Percentiles rank a stretch among this genome's conserved stretches.
Conservation (phyloP, 2,329 filamentous ascomycete species). For the Diaporthe aspalathi region DNA sequence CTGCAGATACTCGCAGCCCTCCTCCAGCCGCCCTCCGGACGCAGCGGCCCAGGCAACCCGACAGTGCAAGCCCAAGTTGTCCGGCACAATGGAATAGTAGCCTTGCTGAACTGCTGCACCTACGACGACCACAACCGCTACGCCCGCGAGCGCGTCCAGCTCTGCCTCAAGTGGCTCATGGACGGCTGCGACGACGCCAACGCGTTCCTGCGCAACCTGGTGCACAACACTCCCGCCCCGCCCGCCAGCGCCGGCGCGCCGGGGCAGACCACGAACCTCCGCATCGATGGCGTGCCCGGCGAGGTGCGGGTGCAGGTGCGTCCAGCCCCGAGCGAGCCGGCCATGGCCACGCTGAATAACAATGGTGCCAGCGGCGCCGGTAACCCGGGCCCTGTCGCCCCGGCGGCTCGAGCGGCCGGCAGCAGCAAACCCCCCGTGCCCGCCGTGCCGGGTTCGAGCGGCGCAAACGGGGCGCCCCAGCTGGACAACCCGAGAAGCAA, state of each 20-base stretch:
- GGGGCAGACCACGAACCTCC: slow-evolving; percentile 55
- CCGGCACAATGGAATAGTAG: slow-evolving; percentile 85
- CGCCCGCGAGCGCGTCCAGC: slow-evolving; percentile 89
- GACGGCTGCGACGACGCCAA: slow-evolving; percentile 81
- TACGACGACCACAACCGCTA: slow-evolving; percentile 96
- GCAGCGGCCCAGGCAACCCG: slow-evolving; percentile 71
- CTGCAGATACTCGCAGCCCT: slow-evolving; percentile 90
- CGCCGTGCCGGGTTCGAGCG: slow-evolving; percentile 28
- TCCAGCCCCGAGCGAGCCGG: slow-evolving; percentile 39
- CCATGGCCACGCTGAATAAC: slow-evolving; percentile 33
- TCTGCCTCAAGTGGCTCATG: slow-evolving; percentile 86
- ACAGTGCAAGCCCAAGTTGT: slow-evolving; percentile 90
- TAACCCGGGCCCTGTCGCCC: slow-evolving; percentile 9
- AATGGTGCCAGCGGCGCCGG: slow-evolving; percentile 20
- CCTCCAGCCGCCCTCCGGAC: slow-evolving; percentile 80
- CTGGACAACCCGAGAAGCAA: slow-evolving; percentile 33
- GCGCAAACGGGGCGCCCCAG: slow-evolving; percentile 13
- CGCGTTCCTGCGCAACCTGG: slow-evolving; percentile 75
- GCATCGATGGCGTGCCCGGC: slow-evolving; percentile 66
- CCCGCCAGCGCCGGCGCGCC: slow-evolving; percentile 41
- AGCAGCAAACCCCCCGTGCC: slow-evolving; percentile 3
- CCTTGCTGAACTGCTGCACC: slow-evolving; percentile 87
- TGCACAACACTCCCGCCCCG: slow-evolving; percentile 56
- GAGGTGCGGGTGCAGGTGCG: slow-evolving; percentile 68
- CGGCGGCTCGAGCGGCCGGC: slow-evolving; percentile 7